Conservation (phyloP, 768 basidiomycete genomes). For the Tylopilus vinaceipallidus region DNA sequence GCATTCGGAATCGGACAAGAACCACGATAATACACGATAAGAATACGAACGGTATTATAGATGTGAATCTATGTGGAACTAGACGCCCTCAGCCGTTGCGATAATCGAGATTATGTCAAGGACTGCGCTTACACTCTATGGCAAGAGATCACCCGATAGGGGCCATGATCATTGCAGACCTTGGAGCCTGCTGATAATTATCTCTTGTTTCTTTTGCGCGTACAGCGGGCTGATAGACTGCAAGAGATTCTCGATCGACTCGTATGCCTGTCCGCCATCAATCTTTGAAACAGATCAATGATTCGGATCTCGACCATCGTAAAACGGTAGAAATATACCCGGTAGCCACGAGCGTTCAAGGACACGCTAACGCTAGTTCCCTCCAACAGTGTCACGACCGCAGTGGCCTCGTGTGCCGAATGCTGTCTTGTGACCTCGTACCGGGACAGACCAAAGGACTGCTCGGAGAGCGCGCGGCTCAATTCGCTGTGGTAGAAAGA, state of each 20-base stretch:
- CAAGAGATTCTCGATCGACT: conserved; percentile 60
- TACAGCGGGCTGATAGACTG: conserved; percentile 55
- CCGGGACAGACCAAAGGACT: conserved; percentile 52
- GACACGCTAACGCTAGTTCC: conserved; percentile 45
- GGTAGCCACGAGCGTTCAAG: conserved; percentile 56
- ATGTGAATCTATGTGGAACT: neutral
- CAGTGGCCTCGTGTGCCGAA: conserved; percentile 47
- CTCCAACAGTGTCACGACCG: conserved; percentile 56
- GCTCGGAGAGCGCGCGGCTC: conserved; percentile 52
- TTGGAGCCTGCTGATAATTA: conserved; percentile 48
- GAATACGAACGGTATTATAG: conserved; percentile 1
- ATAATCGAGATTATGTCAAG: neutral
- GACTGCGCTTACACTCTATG: conserved; percentile 9
- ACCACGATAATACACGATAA: conserved; percentile 17
- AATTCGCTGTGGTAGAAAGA: conserved; percentile 48
- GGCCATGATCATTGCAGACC: conserved; percentile 31
- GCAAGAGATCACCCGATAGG: neutral
- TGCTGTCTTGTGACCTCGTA: conserved; percentile 40
- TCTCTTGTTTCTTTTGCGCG: conserved; percentile 42
- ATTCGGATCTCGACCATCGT: neutral
- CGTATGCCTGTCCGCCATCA: conserved; percentile 38
- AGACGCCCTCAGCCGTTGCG: conserved; percentile 3
- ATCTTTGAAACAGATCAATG: conserved; percentile 21
- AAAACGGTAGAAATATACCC: conserved; percentile 35
- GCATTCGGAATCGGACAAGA: neutral